Base-by-base conservation (phyloP, 306 rosid genomes). In the Quercus wislizeni region DNA sequence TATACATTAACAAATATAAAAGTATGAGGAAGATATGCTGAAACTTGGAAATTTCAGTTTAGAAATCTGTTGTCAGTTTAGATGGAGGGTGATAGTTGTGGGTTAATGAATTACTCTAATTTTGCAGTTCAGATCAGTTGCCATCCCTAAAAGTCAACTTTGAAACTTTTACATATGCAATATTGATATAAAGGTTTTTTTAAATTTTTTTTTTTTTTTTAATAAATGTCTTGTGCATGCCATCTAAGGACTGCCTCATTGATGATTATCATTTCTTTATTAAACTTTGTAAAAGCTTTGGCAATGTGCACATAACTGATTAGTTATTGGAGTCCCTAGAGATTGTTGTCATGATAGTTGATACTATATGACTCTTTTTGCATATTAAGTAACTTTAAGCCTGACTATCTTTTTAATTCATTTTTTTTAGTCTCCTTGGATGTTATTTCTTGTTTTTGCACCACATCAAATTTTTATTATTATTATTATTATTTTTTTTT, bases 281-380 rank as follows among this genome's bases (percentile, higher is more conserved):
- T n/a, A 15, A 68, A 68, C 52, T 68, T 68, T 68, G 51, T 68
- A 27, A 46, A 71, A 71, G 21, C 35, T 71, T 49, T 71, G 61
- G 21, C 5, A 27, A 46, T 71, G n/a, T 43, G 13, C 59, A 71
- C 75, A 46, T 11, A 21, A 49, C 35, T 43, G 59, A 13, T 71
- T 71, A 23, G 57, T 51, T 11, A 27, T 49, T 49, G 75, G 59
- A 23, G 33, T 6, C 7, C 20, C 52, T 17, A 9, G 51, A 67
- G n/a, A 35, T 35, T 13, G 38, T 67, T 33, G 49, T 35, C 52
- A 38, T 35, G 49, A 67, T 67, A 18, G 52, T 18, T 35, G 25
- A 67, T 38, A 64, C 46, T 43, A 14, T 12, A n/a, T 10, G 17
- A 21, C 59, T 51, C 59, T 23, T 19, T 51, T 71, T 71, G 75